A percentile compares a stretch with the other conserved stretches of the same genome.
phyloP scores from a whole-genome alignment of 2,329 filamentous ascomycete genomes.

The Aspergillus latus region DNA sequence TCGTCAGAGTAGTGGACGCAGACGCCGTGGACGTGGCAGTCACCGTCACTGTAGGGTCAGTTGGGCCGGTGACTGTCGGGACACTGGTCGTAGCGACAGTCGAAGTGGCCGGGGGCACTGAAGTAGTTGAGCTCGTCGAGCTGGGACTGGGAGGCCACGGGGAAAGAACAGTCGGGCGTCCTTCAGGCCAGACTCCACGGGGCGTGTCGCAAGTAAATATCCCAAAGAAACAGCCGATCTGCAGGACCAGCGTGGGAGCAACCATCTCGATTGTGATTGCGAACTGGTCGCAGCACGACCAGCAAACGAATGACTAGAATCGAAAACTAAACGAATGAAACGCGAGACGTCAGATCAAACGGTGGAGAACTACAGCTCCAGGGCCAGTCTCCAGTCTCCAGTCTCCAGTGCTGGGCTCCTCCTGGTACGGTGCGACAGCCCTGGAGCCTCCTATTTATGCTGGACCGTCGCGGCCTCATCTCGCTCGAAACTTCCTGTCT shows the following conservation, averaged over 20 bases:
- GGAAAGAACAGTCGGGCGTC: conserved; percentile 26
- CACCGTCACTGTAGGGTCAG: neutral
- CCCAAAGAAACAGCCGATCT: conserved; percentile 30
- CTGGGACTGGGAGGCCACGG: conserved; percentile 17
- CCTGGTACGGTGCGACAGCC: conserved; percentile 3
- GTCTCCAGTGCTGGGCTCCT: neutral
- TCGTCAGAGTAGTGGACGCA: conserved; percentile 1
- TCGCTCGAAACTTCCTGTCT: conserved; percentile 8
- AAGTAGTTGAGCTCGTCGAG: neutral
- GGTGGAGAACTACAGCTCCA: neutral
- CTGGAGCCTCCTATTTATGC: conserved; percentile 10
- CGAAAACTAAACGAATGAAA: neutral
- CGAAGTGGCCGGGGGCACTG: neutral
- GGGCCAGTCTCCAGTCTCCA: too few species aligned
- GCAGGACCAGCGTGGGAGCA: conserved; percentile 24
- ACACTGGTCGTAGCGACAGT: neutral
- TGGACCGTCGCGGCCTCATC: neutral
- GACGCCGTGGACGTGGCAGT: neutral
- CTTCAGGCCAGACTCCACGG: conserved; percentile 30
- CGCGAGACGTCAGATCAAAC: neutral
- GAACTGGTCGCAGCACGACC: neutral
- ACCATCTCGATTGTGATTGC: conserved; percentile 22
- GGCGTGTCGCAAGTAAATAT: conserved; percentile 34
- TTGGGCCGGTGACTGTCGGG: neutral
- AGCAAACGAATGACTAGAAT: neutral